Percentiles rank a stretch among this genome's conserved stretches.
Conservation (phyloP, 257 asterid genomes). For the Forsythia viridissima region DNA sequence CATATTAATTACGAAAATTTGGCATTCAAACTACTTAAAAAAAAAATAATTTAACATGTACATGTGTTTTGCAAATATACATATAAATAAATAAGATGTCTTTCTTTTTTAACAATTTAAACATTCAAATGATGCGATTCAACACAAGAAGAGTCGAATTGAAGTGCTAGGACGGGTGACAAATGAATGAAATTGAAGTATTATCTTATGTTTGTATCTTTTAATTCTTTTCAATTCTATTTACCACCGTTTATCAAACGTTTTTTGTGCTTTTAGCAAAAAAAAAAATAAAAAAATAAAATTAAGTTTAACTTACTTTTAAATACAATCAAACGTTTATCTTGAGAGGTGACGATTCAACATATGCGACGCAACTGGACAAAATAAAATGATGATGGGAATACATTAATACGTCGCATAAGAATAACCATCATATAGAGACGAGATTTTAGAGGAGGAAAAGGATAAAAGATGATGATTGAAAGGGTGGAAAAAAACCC, state of each 20-base stretch:
- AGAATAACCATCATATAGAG: constrained; percentile 12
- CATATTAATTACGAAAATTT: too few relatives aligned
- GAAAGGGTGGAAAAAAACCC: constrained; percentile 25
- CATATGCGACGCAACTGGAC: constrained; percentile 16
- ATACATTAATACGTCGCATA: constrained; percentile 27
- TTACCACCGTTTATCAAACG: neutral
- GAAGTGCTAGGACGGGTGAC: neutral
- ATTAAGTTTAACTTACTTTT: neutral
- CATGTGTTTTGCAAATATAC: too few relatives aligned
- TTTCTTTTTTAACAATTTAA: too few relatives aligned
- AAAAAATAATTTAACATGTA: too few relatives aligned
- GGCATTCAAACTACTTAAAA: neutral
- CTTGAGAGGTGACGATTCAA: neutral
- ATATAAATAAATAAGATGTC: too few relatives aligned
- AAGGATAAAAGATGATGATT: constrained; percentile 33
- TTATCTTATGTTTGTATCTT: neutral
- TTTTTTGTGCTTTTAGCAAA: neutral
- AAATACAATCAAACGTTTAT: neutral
- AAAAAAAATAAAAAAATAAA: rapidly evolving
- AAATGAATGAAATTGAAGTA: too few relatives aligned
- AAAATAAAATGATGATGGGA: constrained; percentile 33
- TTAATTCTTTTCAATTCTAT: neutral
- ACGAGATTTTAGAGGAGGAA: constrained; percentile 2
- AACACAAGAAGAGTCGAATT: neutral
- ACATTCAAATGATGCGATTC: neutral